Evolutionary conservation across 495 filamentous ascomycete genomes (phyloP).

Genomic region (Penicillium mononematosum): DNA sequence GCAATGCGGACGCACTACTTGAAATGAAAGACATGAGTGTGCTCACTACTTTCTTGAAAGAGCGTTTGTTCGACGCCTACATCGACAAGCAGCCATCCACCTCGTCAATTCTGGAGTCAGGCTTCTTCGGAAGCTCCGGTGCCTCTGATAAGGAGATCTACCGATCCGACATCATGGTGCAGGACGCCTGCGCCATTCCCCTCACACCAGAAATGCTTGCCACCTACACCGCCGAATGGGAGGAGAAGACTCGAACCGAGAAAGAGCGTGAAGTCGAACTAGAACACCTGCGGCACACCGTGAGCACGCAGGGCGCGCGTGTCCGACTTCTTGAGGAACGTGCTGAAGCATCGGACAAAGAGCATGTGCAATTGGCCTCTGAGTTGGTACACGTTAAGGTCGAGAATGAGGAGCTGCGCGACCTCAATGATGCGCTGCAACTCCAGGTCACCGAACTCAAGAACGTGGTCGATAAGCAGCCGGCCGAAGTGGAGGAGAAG

Average conservation of each 20-base stretch:
- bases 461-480: constrained; percentile 82
- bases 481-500: constrained; percentile 79
- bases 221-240: constrained; percentile 84
- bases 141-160: constrained; percentile 94
- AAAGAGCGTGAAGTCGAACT: constrained; percentile 80
- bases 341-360: constrained; percentile 82
- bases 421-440: constrained; percentile 82
- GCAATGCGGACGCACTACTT: constrained; percentile 77
- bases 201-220: constrained; percentile 78
- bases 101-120: constrained; percentile 85
- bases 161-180: constrained; percentile 86
- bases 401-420: constrained; percentile 82
- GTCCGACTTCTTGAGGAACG: constrained; percentile 83
- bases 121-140: constrained; percentile 92
- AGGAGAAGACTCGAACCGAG: constrained; percentile 75
- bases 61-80: constrained; percentile 92
- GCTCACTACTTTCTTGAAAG: constrained; percentile 86
- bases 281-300: constrained; percentile 67
- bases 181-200: constrained; percentile 87
- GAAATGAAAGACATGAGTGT: constrained; percentile 85
- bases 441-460: constrained; percentile 80
- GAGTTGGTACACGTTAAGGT: constrained; percentile 90
- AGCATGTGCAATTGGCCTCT: constrained; percentile 89
- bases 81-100: constrained; percentile 89
- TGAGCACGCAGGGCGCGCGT: constrained; percentile 60